Conservation (phyloP, 129 eudicot species). For the Pseudognaphalium luteoalbum region DNA sequence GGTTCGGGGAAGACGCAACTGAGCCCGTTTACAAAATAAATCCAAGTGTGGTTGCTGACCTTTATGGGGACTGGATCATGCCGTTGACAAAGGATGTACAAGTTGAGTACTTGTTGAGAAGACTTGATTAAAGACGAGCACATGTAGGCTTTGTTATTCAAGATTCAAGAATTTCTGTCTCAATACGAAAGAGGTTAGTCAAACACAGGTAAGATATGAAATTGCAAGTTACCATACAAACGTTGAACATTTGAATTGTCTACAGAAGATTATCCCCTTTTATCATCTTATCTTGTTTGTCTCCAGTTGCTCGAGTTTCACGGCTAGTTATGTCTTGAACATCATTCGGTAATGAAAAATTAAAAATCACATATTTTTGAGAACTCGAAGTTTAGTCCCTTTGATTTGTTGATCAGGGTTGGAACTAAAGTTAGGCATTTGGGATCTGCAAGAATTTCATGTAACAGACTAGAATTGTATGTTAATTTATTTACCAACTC, state of each 20-base stretch:
- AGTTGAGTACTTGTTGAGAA: conserved; percentile 58
- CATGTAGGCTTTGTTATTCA: not conserved
- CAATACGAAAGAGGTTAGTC: not conserved
- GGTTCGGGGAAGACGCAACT: conserved; percentile 32
- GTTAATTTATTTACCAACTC: no score
- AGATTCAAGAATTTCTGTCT: not conserved
- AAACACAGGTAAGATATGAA: not conserved
- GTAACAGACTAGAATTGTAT: no score
- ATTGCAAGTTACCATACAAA: not conserved
- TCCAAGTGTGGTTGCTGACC: conserved; percentile 75
- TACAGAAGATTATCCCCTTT: not conserved
- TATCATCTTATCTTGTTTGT: not conserved
- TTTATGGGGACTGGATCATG: conserved; percentile 85
- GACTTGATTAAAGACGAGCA: not conserved
- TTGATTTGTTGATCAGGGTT: no score
- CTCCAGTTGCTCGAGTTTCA: not conserved
- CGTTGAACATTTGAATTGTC: not conserved
- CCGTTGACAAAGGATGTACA: conserved; percentile 82
- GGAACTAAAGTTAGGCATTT: no score
- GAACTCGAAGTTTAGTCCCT: not conserved
- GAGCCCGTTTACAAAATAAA: conserved; percentile 66
- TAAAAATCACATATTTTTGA: not conserved
- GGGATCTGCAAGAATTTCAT: no score
- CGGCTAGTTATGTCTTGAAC: not conserved
- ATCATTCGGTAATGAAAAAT: not conserved